Conservation (phyloP, 202 grass and related monocot genomes). For the Zoysia matrella region DNA sequence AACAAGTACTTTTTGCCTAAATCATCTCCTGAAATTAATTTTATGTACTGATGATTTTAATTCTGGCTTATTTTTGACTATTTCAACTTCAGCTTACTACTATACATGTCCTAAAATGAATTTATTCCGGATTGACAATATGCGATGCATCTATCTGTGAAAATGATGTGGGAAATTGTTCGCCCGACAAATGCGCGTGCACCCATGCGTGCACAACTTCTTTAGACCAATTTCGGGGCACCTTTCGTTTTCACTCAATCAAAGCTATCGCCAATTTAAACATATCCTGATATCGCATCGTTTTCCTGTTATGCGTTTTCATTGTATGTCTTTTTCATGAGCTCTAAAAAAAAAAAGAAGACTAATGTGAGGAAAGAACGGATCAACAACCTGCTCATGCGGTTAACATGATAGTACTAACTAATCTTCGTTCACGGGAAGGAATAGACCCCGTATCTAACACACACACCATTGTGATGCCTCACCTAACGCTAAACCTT, state of each 20-base stretch:
- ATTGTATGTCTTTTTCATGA: not conserved
- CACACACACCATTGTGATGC: conserved; percentile 17
- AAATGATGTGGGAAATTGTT: not conserved
- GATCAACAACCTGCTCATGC: conserved; percentile 13
- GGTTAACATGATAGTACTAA: conserved; percentile 3
- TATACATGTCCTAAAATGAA: not conserved
- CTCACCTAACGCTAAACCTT: conserved; percentile 35
- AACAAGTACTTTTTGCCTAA: too few species aligned
- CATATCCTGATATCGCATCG: conserved; percentile 18
- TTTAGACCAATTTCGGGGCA: not conserved
- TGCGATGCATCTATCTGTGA: not conserved
- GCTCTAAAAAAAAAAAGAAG: not conserved
- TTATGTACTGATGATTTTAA: not conserved
- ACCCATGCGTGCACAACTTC: not conserved
- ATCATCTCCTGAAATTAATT: too few species aligned
- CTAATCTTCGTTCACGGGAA: conserved; percentile 20
- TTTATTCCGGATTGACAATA: too few species aligned
- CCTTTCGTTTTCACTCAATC: conserved; percentile 37
- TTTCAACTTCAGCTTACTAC: not conserved
- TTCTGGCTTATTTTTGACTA: not conserved
- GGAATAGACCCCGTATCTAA: conserved; percentile 48
- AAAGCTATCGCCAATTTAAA: conserved; percentile 15
- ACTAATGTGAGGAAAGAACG: not conserved
- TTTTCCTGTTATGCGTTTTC: conserved; percentile 8
- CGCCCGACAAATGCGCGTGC: conserved; percentile 9